Base-by-base conservation (phyloP, 805 yeast genomes). In the Zygosaccharomyces rouxii region DNA sequence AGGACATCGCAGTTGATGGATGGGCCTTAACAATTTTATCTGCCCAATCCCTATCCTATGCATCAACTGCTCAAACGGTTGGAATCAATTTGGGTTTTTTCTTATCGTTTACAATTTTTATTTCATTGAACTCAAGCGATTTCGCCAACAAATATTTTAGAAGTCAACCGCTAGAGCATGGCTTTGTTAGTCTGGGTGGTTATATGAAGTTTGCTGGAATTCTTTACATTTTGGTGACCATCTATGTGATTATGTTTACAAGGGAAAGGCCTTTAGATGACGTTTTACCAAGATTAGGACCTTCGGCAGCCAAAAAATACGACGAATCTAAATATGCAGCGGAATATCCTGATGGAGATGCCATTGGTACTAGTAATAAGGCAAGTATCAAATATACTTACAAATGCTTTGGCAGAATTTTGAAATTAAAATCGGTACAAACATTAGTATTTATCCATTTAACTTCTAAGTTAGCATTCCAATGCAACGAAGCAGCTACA, bases 1-100 rank as follows among this genome's bases (percentile, higher is more conserved):
- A 94, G 67, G 99, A 94, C 64, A 94, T 94, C 48, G 98, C 99
- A 0, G 99, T 94, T 19, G 99, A 94, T 70, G 98, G 99, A 9
- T 94, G 99, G 99, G 97, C 98, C 0, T 71, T 94, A 60, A 94
- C 97, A 1, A 81, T 92, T 35, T 72, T 94, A 45, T 81, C 90
- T 14, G 81, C 82, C 22, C 79, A 79, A 23, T 84, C 95, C 11
- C 73, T 94, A 52, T 83, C 95, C 14, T 94, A 81, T 71, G 98
- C 99, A 0, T 87, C 96, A 4, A 94, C 99, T 0, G 99, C 99
- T 0, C 99, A 94, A 68, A 94, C 99, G 0, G 80, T 94, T 40
- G 99, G 99, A 0, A 75, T 94, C 52, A 94, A 94, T 69, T 77
- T 92, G 2, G 99, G 99, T 19, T 94, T 92, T 63, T 94, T 94